A percentile compares a stretch with the other conserved stretches of the same genome.
Conservation (phyloP, 805 yeast species). For the Tetrapisispora nanseiensis region DNA sequence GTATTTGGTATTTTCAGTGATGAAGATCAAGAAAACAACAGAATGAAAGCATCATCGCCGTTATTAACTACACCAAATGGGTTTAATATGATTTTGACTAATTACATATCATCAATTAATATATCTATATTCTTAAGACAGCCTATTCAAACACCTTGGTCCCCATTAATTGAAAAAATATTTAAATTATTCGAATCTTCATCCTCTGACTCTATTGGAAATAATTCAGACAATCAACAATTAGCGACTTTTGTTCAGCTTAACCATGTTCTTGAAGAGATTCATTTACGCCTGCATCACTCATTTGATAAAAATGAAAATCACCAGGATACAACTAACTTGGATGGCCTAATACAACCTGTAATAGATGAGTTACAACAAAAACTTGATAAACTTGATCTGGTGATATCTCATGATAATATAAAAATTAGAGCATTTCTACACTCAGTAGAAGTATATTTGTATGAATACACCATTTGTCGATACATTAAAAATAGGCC, state of each 20-base stretch:
- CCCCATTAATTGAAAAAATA: conserved; percentile 25
- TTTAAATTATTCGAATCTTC: conserved; percentile 5
- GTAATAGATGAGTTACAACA: conserved; percentile 37
- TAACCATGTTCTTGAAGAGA: conserved; percentile 53
- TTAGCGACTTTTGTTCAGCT: conserved; percentile 52
- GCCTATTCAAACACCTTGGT: conserved; percentile 53
- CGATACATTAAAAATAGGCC: neutral
- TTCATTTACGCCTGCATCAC: conserved; percentile 43
- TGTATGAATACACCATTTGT: conserved; percentile 45
- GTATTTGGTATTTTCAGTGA: conserved; percentile 27
- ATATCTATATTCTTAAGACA: conserved; percentile 59
- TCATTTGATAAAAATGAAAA: no score
- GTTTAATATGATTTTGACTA: conserved; percentile 32
- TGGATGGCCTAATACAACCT: conserved; percentile 7
- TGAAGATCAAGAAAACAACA: conserved; percentile 10
- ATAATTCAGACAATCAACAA: conserved; percentile 31
- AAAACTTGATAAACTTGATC: conserved; percentile 35
- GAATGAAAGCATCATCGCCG: conserved; percentile 14
- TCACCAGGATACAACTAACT: no score
- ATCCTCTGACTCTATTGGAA: neutral
- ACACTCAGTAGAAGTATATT: conserved; percentile 55
- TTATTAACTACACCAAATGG: conserved; percentile 16
- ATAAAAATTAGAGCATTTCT: conserved; percentile 40
- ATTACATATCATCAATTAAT: conserved; percentile 53
- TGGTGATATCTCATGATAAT: conserved; percentile 32